Evolutionary conservation across 2,329 filamentous ascomycete genomes (phyloP).

Genomic region (Pseudogymnoascus sp.): DNA sequence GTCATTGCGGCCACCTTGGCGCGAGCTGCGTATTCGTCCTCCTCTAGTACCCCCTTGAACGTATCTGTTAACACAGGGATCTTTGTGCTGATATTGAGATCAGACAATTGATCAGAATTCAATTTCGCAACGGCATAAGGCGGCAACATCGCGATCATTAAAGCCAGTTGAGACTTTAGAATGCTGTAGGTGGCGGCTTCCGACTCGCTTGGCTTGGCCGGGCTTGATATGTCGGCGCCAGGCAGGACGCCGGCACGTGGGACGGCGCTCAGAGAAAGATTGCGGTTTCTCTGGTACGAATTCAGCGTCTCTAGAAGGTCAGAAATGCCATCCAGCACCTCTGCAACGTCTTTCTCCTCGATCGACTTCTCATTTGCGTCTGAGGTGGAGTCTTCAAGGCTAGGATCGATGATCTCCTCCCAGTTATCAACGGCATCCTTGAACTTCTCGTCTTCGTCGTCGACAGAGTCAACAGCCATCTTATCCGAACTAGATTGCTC

Average conservation of each 20-base stretch:
- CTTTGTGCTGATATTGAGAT: conserved; percentile 46
- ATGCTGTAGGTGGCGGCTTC: conserved; percentile 47
- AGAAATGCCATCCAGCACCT: conserved; percentile 65
- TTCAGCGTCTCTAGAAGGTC: conserved; percentile 70
- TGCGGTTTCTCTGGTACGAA: conserved; percentile 73
- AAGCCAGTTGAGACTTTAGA: conserved; percentile 43
- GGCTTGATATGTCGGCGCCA: conserved; percentile 61
- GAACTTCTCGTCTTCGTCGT: conserved; percentile 32
- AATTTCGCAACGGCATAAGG: conserved; percentile 52
- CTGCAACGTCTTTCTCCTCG: conserved; percentile 56
- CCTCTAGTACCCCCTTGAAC: conserved; percentile 46
- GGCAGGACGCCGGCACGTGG: conserved; percentile 54
- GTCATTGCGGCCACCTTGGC: conserved; percentile 21
- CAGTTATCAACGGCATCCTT: conserved; percentile 50
- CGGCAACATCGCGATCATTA: conserved; percentile 45
- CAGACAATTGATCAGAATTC: conserved; percentile 46
- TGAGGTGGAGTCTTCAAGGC: conserved; percentile 29
- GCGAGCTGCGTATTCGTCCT: conserved; percentile 36
- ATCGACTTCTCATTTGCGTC: conserved; percentile 43
- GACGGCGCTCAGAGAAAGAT: conserved; percentile 50
- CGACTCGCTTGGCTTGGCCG: conserved; percentile 55
- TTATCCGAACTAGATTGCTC: conserved; percentile 13
- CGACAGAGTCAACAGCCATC: not conserved
- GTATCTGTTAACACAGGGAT: conserved; percentile 42
- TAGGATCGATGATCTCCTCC: conserved; percentile 54